Evolutionary conservation across 768 basidiomycete species (phyloP).

Genomic region (Hebeloma cylindrosporum): DNA sequence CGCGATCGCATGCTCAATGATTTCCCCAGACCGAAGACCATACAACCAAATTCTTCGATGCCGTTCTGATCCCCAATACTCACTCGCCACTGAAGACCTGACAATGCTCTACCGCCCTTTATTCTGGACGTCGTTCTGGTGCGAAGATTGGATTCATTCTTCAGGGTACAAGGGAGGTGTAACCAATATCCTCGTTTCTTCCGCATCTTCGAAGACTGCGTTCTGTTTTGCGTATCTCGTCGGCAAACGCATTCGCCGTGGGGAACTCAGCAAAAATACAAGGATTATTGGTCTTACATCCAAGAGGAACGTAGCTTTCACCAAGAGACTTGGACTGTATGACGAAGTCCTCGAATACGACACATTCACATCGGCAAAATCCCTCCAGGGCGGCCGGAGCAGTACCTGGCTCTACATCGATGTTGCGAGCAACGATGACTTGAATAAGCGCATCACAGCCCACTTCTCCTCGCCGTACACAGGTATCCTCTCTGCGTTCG

Average conservation of each 20-base stretch:
- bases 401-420: slow-evolving; percentile 61
- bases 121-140: slow-evolving; percentile 79
- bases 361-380: slow-evolving; percentile 33
- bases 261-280: slow-evolving; percentile 26
- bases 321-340: slow-evolving; percentile 53
- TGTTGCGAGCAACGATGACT: slow-evolving; percentile 54
- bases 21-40: slow-evolving; percentile 52
- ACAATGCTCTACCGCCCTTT: slow-evolving; percentile 72
- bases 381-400: slow-evolving; percentile 28
- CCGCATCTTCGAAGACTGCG: slow-evolving; percentile 72
- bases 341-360: slow-evolving; percentile 58
- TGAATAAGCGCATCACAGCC: slow-evolving; percentile 45
- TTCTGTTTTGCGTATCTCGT: slow-evolving; percentile 67
- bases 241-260: slow-evolving; percentile 40
- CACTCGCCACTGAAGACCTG: slow-evolving; percentile 52
- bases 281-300: slow-evolving; percentile 64
- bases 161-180: slow-evolving; percentile 50
- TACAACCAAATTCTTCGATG: slow-evolving; percentile 71
- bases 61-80: slow-evolving; percentile 53
- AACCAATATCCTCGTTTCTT: slow-evolving; percentile 55
- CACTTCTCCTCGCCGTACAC: slow-evolving; percentile 42
- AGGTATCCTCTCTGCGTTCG: slow-evolving; percentile 36
- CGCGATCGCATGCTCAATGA: too few species aligned
- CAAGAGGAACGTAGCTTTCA: slow-evolving; percentile 52
- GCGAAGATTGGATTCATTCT: slow-evolving; percentile 64